Evolutionary conservation across 345 rosid genomes (phyloP), one percentile per base, ranked within the genome.

Genomic region (Cardiospermum halicacabum): DNA sequence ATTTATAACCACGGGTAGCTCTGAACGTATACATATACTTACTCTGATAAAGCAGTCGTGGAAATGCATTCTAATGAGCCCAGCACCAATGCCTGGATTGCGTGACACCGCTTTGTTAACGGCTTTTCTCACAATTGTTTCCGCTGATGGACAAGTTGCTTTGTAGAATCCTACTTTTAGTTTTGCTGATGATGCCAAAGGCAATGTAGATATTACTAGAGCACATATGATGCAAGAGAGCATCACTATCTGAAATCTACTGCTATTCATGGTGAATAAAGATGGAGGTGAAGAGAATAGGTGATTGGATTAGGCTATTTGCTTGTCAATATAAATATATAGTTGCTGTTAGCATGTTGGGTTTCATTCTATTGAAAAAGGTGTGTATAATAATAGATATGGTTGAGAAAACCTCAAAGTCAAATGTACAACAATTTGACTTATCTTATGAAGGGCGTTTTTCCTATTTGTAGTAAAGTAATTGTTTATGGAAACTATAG

Each of bases 1-100:
- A n/a, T n/a, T n/a, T n/a, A n/a, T n/a, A n/a, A n/a, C n/a, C n/a
- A n/a, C n/a, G n/a, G n/a, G n/a, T n/a, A n/a, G n/a, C n/a, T n/a
- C n/a, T n/a, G n/a, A n/a, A n/a, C n/a, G n/a, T n/a, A 34, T 7
- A 45, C 18, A 16, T 30, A 27, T 31, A 13, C 65, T 0, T 68
- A 74, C 77, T 55, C 75, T 62, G 39, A 77, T 75, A 63, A 77
- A 77, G 53, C 81, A 70, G 47, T 77, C 81, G 11, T 78, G 80
- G 56, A 75, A 75, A 57, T 75, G 72, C 77, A 75, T 66, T 26
- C 77, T 58, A 18, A 78, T 72, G 16, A 78, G 77, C 13, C 70
- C 74, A 54, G 77, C 75, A 32, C 73, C 75, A 3, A 71, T 28
- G 24, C 75, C 68, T 13, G 69, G 70, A 21, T 73, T 58, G 42